phyloP scores from a whole-genome alignment of 192 early-diverging fungal species.

The Backusella westeae region DNA sequence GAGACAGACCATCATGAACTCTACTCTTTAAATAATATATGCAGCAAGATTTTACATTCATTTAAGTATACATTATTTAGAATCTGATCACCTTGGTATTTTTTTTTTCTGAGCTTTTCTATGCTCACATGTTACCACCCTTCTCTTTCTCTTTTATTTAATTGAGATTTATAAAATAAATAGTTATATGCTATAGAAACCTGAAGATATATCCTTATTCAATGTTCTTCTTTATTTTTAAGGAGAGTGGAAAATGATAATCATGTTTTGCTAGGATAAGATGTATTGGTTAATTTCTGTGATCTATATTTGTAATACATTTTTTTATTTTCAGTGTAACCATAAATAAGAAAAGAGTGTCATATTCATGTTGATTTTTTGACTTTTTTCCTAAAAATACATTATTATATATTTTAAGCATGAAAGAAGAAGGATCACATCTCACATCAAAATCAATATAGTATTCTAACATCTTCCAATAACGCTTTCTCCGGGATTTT shows the following conservation, averaged over 20 bases:
- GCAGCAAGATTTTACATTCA: not conserved
- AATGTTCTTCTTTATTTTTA: not conserved
- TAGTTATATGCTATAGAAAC: no score
- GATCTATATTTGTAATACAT: not conserved
- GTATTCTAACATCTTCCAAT: no score
- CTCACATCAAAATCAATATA: no score
- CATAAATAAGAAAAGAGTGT: not conserved
- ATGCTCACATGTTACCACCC: not conserved
- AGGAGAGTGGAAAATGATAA: not conserved
- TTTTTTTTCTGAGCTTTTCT: not conserved
- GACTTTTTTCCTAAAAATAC: not conserved
- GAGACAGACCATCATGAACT: not conserved
- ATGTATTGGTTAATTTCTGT: constrained; percentile 6
- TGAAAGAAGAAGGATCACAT: not conserved
- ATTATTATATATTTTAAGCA: not conserved
- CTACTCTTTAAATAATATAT: not conserved
- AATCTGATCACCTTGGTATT: not conserved
- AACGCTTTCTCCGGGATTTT: no score
- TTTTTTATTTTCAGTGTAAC: not conserved
- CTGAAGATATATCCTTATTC: no score
- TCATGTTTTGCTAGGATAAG: not conserved
- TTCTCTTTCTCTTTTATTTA: not conserved
- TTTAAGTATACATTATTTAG: not conserved
- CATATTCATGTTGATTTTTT: not conserved
- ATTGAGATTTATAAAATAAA: no score